These are phyloP conservation scores for Mediolabrus comicus DNA, from an alignment of 108 stramenopile genomes.

Conservation along the genomic window DNA sequence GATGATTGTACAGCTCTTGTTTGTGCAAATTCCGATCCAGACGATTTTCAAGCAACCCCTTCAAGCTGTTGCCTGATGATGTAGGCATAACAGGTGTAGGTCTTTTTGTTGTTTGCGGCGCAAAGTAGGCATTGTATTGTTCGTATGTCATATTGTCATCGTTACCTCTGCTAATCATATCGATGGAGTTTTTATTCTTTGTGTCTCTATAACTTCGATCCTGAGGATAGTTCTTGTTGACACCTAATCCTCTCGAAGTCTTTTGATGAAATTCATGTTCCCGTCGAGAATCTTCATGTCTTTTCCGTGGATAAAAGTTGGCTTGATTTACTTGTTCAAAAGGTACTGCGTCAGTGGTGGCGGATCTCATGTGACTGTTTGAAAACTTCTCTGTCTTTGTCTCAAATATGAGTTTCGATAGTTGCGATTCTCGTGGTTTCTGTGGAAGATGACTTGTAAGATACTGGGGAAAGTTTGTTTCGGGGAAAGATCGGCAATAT, in stretches of 20 bases:
- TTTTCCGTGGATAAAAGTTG: neutral
- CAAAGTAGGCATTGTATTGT: neutral
- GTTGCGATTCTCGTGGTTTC: neutral
- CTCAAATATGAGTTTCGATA: neutral
- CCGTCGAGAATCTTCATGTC: neutral
- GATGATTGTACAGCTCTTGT: neutral
- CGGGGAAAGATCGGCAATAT: neutral
- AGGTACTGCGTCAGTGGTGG: neutral
- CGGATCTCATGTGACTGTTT: neutral
- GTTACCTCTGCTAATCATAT: neutral
- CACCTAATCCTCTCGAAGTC: neutral
- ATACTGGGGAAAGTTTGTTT: neutral
- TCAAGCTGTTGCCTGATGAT: neutral
- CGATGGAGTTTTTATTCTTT: neutral
- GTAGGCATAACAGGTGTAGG: neutral
- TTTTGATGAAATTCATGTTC: neutral
- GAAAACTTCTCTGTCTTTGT: neutral
- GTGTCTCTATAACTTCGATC: slow-evolving; percentile 1
- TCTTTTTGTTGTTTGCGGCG: neutral
- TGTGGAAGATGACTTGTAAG: neutral
- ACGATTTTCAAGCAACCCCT: neutral
- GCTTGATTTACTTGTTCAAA: neutral
- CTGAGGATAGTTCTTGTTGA: neutral
- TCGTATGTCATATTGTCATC: neutral
- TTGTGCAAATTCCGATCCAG: neutral